Base-by-base conservation (phyloP, 345 rosid genomes). In the Heritiera littoralis region DNA sequence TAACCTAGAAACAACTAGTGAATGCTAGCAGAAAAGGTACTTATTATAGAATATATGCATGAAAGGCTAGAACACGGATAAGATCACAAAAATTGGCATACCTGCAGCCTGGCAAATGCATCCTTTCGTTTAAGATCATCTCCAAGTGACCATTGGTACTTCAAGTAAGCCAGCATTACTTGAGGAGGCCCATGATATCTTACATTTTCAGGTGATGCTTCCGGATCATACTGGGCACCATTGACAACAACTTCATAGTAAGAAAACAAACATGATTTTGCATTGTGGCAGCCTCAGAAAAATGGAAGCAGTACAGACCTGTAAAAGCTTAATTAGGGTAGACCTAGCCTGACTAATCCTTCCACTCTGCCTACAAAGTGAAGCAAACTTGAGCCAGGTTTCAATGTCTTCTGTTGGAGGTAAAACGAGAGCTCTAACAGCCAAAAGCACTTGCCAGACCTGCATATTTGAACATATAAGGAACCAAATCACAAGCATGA, bases 81-180 rank as follows among this genome's bases (percentile, higher is more conserved):
- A 40, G 20, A 40, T 17, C 20, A 66, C 54, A 38, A 51, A 68
- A 75, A 77, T 74, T 74, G 58, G 40, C 77, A 76, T 85, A 94
- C 99, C 93, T 94, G 97, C 79, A 94, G 89, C 86, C 90, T 84
- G 83, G 88, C 61, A 90, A 92, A 96, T 63, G 99, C 93, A 81
- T 94, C 98, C 88, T 90, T 94, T 77, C 97, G 89, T 88, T 94
- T 94, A 76, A 82, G 89, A 81, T 96, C 99, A 78, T 96, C 99
- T 63, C 99, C 99, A 80, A 96, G 95, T 58, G 98, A 94, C 99
- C 99, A 96, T 67, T 92, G 99, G 77, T 92, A 96, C 79, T 92
- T 89, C 80, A 96, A 85, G 90, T 96, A 96, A 74, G 93, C 95
- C 71, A 92, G 88, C 90, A 94, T 92, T 80, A 96, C 99, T 91